phyloP scores from a whole-genome alignment of 352 stramenopile species.

The Pythium grandisporangium region DNA sequence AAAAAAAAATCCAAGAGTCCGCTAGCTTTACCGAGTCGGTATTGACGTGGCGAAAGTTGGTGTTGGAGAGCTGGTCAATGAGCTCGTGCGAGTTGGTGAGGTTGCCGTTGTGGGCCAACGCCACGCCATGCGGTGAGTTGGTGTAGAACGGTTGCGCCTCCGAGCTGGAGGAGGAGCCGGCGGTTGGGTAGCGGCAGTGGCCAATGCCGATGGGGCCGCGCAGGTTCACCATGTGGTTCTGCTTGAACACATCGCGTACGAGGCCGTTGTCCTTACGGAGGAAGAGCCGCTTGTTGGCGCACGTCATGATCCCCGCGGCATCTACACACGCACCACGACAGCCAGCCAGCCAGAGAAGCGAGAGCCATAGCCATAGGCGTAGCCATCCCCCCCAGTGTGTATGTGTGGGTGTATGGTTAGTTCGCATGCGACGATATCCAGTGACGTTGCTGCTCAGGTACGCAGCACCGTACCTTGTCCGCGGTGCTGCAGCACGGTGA shows the following conservation, averaged over 20 bases:
- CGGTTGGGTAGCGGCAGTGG: slow-evolving; percentile 98
- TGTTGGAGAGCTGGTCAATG: slow-evolving; percentile 85
- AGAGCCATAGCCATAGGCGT: neutral
- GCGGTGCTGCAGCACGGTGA: slow-evolving; percentile 97
- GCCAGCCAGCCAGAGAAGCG: neutral
- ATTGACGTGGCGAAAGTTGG: slow-evolving; percentile 95
- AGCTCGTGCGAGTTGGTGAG: slow-evolving; percentile 97
- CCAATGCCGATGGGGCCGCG: slow-evolving; percentile 95
- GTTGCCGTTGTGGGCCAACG: slow-evolving; percentile 98
- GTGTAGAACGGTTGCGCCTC: slow-evolving; percentile 98
- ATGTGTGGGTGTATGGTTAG: too few relatives aligned
- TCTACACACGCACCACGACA: slow-evolving; percentile 31
- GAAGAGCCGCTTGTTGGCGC: slow-evolving; percentile 89
- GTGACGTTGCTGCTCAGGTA: too few relatives aligned
- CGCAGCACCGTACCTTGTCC: too few relatives aligned
- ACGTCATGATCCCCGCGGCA: slow-evolving; percentile 95
- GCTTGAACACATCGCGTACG: slow-evolving; percentile 98
- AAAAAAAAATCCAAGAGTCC: too few relatives aligned
- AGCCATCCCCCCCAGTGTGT: too few relatives aligned
- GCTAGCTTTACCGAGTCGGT: slow-evolving; percentile 93
- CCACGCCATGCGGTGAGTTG: slow-evolving; percentile 98
- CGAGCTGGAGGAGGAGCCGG: slow-evolving; percentile 83
- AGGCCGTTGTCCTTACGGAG: slow-evolving; percentile 98
- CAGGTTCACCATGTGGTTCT: slow-evolving; percentile 96
- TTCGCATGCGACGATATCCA: too few relatives aligned